A percentile compares a stretch with the other conserved stretches of the same genome.
Conservation (phyloP, 768 basidiomycete species). For the Tylopilus intermedius region DNA sequence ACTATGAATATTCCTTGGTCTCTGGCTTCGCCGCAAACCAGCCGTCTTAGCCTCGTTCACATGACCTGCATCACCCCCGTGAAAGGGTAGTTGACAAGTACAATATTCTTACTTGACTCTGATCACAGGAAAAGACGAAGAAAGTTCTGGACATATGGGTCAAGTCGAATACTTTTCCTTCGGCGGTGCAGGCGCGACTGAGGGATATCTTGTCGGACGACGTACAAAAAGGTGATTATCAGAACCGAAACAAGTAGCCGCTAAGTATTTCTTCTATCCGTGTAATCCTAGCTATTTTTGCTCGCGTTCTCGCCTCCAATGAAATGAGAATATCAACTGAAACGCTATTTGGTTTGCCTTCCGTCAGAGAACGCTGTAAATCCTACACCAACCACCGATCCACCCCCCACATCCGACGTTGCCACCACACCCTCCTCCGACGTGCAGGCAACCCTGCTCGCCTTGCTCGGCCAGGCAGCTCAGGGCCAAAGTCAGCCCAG, state of each 20-base stretch:
- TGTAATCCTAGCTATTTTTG: constrained; percentile 62
- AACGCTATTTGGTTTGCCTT: constrained; percentile 49
- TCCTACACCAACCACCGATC: constrained; percentile 34
- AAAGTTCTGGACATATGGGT: constrained; percentile 98
- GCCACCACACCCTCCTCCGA: constrained; percentile 17
- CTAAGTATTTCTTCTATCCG: constrained; percentile 70
- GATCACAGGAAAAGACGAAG: constrained; percentile 86
- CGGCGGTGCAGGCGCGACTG: constrained; percentile 67
- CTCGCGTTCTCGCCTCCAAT: constrained; percentile 38
- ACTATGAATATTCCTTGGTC: constrained; percentile 1
- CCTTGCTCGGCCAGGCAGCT: constrained; percentile 64
- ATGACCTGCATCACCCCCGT: constrained; percentile 12
- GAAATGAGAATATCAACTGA: constrained; percentile 64
- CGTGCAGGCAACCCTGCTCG: constrained; percentile 65
- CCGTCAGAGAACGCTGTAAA: constrained; percentile 50
- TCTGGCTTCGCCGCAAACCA: constrained; percentile 7
- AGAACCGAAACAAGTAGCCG: constrained; percentile 57
- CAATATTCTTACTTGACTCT: constrained; percentile 32
- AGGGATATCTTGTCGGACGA: constrained; percentile 62
- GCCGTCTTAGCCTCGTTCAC: constrained; percentile 20
- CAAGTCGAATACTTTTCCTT: constrained; percentile 85
- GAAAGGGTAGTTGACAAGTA: constrained; percentile 40
- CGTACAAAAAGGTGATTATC: constrained; percentile 85
- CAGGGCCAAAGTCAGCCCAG: constrained; percentile 32
- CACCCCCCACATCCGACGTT: constrained; percentile 33